Conservation (phyloP, 441 rosid genomes). For the Gossypium lobatum region DNA sequence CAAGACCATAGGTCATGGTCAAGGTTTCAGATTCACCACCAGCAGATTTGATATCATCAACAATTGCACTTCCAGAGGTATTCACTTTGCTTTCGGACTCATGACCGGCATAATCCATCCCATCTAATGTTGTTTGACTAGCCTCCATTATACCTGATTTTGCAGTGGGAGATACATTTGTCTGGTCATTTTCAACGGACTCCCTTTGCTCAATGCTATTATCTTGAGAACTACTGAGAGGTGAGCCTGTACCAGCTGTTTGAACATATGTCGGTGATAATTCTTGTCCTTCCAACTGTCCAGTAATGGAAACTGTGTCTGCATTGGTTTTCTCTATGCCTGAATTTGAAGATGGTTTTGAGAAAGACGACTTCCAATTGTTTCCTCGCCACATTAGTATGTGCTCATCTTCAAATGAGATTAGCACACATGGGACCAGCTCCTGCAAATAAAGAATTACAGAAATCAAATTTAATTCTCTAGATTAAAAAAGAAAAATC, state of each 20-base stretch:
- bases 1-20: background rate
- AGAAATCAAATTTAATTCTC: conserved; percentile 4
- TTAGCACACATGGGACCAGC: conserved; percentile 76
- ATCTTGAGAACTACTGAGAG: conserved; percentile 19
- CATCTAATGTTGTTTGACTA: conserved; percentile 12
- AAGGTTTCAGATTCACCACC: conserved; percentile 22
- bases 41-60: conserved; percentile 6
- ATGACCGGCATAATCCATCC: background rate
- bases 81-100: conserved; percentile 13
- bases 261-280: conserved; percentile 19
- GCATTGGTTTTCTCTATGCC: conserved; percentile 18
- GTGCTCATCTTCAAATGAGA: conserved; percentile 74
- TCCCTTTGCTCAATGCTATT: conserved; percentile 20
- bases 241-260: background rate
- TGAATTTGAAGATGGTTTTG: conserved; percentile 20
- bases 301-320: conserved; percentile 17
- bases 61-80: background rate
- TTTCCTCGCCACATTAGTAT: conserved; percentile 83
- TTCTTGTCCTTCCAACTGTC: conserved; percentile 28
- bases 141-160: conserved; percentile 16
- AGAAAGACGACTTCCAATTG: conserved; percentile 58
- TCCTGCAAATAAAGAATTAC: conserved; percentile 43
- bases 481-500: background rate
- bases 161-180: conserved; percentile 3
- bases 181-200: conserved; percentile 10